These are phyloP conservation scores for Suillus americanus DNA, from an alignment of 768 basidiomycete genomes.

Conservation along the genomic window DNA sequence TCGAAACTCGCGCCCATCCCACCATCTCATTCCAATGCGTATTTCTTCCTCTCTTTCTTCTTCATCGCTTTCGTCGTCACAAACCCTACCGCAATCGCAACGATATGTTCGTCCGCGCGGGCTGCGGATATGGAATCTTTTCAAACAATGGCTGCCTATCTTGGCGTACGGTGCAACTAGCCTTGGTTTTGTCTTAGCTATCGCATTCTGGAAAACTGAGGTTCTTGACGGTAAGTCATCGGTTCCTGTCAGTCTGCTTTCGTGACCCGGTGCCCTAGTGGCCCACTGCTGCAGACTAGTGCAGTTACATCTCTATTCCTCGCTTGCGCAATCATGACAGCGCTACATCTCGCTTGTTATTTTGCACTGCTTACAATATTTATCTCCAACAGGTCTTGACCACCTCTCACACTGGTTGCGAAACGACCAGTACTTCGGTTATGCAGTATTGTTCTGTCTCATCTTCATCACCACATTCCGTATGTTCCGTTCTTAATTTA, in stretches of 20 bases:
- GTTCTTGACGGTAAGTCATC: conserved; percentile 71
- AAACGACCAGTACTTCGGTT: conserved; percentile 69
- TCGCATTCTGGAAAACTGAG: conserved; percentile 80
- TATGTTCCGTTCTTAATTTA: conserved; percentile 39
- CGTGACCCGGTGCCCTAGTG: background rate
- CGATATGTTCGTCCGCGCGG: conserved; percentile 46
- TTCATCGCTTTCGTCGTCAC: conserved; percentile 5
- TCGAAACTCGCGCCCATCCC: conserved; percentile 18
- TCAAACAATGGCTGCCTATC: conserved; percentile 77
- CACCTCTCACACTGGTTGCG: conserved; percentile 76
- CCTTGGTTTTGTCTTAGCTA: conserved; percentile 74
- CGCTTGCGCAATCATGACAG: background rate
- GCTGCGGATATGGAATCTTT: conserved; percentile 54
- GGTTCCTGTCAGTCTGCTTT: conserved; percentile 5
- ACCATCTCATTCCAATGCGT: conserved; percentile 22
- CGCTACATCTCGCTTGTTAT: conserved; percentile 1
- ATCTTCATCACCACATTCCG: conserved; percentile 89
- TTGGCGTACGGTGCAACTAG: conserved; percentile 76
- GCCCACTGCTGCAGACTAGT: conserved; percentile 1
- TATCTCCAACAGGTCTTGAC: conserved; percentile 63
- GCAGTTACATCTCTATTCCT: background rate
- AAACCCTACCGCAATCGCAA: conserved; percentile 19
- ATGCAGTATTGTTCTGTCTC: conserved; percentile 75
- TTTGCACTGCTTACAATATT: background rate
- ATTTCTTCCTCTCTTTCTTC: conserved; percentile 8